Base-by-base conservation (phyloP, 768 basidiomycete genomes). In the Phanerochaete sordida region DNA sequence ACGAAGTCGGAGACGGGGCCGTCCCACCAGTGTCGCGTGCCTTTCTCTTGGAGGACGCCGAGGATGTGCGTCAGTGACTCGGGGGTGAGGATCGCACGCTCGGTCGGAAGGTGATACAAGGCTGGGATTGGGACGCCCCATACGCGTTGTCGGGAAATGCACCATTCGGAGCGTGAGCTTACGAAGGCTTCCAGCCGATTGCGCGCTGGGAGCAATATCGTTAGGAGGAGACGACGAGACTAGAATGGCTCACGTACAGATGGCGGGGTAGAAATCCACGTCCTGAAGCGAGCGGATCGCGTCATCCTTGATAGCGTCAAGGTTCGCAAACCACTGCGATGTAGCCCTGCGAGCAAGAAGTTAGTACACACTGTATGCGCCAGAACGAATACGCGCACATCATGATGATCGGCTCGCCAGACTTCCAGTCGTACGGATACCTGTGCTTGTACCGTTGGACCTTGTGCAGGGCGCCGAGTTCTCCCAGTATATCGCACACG, bases 51-150 rank as follows among this genome's bases (percentile, higher is more conserved):
- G 24, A 98, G 76, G n/a, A 93, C 82, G 21, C 71, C 61, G 46
- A 98, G 75, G 70, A 96, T 93, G 68, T 95, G 87, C 15, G 83
- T 76, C 27, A 98, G 76, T 1, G 86, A 86, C 6, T 77, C 76
- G 1, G 77, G 62, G 57, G 86, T 82, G 52, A 98, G 84, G 46
- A 91, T 72, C 4, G 90, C 83, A 30, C 78, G 75, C 57, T 84
- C 85, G 9, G 85, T 85, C 12, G 79, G 75, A 6, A 79, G 70
- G 68, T 89, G 85, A 68, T 93, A 82, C 1, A 99, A 75, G 2
- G 91, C 87, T 2, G 95, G 96, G 60, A 99, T 98, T 4, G 96
- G 96, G 1, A 97, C 92, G 21, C 96, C 96, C 96, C 96, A 99
- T 21, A 91, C 90, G 30, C 96, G 88, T 69, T 99, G 96, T 6